Conservation (phyloP, 2,329 filamentous ascomycete genomes). For the Alternaria ethzedia region DNA sequence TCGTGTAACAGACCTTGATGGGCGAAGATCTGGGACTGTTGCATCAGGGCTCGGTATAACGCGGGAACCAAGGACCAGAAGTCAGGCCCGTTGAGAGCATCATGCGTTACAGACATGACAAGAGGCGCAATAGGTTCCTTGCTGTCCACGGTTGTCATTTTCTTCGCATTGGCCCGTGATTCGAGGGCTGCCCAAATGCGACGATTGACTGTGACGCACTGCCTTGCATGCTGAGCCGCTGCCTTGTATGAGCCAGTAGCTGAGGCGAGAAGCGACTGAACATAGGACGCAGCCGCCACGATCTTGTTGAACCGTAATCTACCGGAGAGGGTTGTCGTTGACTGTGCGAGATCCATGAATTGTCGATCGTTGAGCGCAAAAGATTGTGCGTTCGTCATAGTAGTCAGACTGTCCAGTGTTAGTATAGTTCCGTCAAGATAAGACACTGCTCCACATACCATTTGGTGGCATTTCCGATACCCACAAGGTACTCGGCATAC, state of each 20-base stretch:
- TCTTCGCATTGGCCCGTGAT: constrained; percentile 42
- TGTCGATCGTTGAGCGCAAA: constrained; percentile 36
- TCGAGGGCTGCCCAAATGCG: constrained; percentile 61
- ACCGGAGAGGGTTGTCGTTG: constrained; percentile 42
- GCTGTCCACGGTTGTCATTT: constrained; percentile 13
- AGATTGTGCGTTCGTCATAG: constrained; percentile 36
- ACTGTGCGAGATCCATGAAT: constrained; percentile 39
- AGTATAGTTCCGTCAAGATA: constrained; percentile 5
- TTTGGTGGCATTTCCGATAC: constrained; percentile 69
- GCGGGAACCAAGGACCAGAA: constrained; percentile 83
- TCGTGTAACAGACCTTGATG: constrained; percentile 88
- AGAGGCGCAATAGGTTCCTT: constrained; percentile 29
- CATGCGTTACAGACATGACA: constrained; percentile 53
- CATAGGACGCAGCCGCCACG: constrained; percentile 65
- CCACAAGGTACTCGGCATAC: constrained; percentile 75
- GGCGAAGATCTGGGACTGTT: constrained; percentile 78
- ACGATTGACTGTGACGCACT: constrained; percentile 57
- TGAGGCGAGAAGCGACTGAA: constrained; percentile 71
- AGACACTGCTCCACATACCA: constrained; percentile 46
- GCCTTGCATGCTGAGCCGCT: constrained; percentile 57
- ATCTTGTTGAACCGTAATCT: constrained; percentile 56
- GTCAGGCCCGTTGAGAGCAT: constrained; percentile 63
- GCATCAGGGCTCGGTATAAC: constrained; percentile 72
- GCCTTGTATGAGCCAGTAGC: constrained; percentile 57
- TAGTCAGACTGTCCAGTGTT: constrained; percentile 31